Percentiles rank a stretch among this genome's conserved stretches.
phyloP scores from a whole-genome alignment of 768 basidiomycete genomes.

The Leccinellum albellum region DNA sequence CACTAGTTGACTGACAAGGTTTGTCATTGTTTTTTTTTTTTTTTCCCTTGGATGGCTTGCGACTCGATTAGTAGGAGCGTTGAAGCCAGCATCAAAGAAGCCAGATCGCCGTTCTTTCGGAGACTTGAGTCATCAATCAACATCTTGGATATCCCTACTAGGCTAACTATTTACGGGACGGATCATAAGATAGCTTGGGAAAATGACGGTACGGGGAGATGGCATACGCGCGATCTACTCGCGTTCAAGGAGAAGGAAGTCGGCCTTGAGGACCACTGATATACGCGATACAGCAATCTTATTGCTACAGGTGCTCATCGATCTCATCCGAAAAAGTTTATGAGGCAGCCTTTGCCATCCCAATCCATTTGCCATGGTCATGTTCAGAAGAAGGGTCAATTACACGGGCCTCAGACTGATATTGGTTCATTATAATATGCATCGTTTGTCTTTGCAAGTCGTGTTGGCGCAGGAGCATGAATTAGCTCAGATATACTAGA shows the following conservation, averaged over 20 bases:
- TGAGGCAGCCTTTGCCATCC: too few species aligned
- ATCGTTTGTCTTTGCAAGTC: too few species aligned
- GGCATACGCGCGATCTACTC: neutral
- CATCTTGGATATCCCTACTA: neutral
- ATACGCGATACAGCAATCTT: neutral
- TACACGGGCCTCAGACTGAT: too few species aligned
- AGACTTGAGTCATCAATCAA: too few species aligned
- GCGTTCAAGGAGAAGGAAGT: too few species aligned
- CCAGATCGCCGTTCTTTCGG: neutral
- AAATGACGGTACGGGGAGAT: too few species aligned
- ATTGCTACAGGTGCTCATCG: conserved; percentile 3
- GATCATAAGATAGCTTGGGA: neutral
- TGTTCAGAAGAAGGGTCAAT: too few species aligned
- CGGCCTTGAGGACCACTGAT: neutral
- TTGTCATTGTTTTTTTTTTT: neutral
- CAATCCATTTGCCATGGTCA: too few species aligned
- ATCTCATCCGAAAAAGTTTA: too few species aligned
- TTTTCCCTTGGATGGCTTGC: neutral
- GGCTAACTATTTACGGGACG: neutral
- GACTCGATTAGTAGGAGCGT: neutral
- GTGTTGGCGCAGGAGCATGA: too few species aligned
- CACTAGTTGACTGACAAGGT: neutral
- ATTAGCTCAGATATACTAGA: too few species aligned
- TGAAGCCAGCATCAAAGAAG: neutral
- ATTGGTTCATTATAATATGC: too few species aligned